Evolutionary conservation across 2,329 filamentous ascomycete genomes (phyloP), one percentile per base, ranked within the genome.

Genomic region (Curvularia verruculosa): DNA sequence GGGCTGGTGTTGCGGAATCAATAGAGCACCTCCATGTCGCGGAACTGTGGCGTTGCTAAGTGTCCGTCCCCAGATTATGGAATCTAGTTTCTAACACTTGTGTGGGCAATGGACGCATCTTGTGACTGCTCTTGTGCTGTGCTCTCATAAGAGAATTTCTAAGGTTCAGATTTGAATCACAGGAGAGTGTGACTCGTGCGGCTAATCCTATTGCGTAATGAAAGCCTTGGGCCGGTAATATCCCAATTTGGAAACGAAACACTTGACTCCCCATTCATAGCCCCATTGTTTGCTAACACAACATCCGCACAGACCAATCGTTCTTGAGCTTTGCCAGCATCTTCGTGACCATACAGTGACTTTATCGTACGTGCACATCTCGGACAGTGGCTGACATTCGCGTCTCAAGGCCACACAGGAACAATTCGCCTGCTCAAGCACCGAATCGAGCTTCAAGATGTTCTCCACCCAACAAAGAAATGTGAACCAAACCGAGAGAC

Each of bases 41-140:
- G 67, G 47, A 52, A 75, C 72, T 60, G 68, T 75, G 74, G 73
- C 73, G 70, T 58, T 66, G 57, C 63, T 66, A 63, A 64, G 64
- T 67, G 58, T 57, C 52, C 61, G 49, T 64, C 60, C 63, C 64
- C 61, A 56, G 59, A 65, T 58, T 61, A 54, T 65, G 59, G 59
- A 51, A 41, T 67, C 56, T 53, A 61, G 53, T 36, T 59, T 58
- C 63, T 63, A 62, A 68, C 63, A 61, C 63, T 63, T 56, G 50
- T 55, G 29, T 47, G 57, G 52, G 60, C 54, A 48, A 68, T 59
- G 56, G 60, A 59, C 56, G 56, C 55, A 61, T 56, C 51, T 68
- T 65, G 66, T 69, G 66, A 66, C 61, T 55, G 65, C 67, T 67
- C 70, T 70, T 68, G 71, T 71, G 71, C 64, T 67, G 67, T 69